Base-by-base conservation (phyloP, 108 stramenopile genomes). In the Nitzschia sp. region DNA sequence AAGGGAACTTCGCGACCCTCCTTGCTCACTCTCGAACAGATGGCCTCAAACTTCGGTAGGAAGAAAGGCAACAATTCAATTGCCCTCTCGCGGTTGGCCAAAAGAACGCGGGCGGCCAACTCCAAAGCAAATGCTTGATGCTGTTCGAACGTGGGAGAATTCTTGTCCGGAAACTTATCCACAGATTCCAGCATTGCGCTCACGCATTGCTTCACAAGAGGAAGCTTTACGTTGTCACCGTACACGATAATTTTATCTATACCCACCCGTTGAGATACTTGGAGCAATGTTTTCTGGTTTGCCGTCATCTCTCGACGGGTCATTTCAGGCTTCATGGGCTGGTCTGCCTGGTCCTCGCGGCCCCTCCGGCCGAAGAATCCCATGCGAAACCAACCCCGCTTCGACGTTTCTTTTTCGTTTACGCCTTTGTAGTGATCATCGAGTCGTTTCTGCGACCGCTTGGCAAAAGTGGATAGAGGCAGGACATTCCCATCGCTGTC, bases 401-500 rank as follows among this genome's bases (percentile, higher is more conserved):
- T 53, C 32, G 63, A 56, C 21, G 32, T 17, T 22, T 71, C 61
- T 21, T 53, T 44, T 16, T 63, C 60, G 35, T 63, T 62, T 23
- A 80, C 19, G 3, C 80, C 82, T 17, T 47, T 21, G 60, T 77
- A 89, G 54, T 80, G 79, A 22, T 85, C 79, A 27, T 86, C 78
- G 13, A 92, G 76, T 52, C 76, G 66, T 6, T 54, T 56, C 47
- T 79, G 73, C 36, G 83, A 85, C 13, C 77, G 60, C 36, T 71
- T 64, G 5, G 88, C 85, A 74, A 84, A 92, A 16, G 59, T 38
- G 11, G 91, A 92, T 57, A 78, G 59, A 11, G 82, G 86, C 52
- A 92, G 62, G 1, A 85, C 74, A 36, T 88, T 88, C 3, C 91
- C 91, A 47, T 80, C 76, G 60, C 91, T 92, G 60, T 92, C 91